These are phyloP conservation scores for Blastomyces percursus DNA, from an alignment of 2,329 filamentous ascomycete species.

Conservation along the genomic window DNA sequence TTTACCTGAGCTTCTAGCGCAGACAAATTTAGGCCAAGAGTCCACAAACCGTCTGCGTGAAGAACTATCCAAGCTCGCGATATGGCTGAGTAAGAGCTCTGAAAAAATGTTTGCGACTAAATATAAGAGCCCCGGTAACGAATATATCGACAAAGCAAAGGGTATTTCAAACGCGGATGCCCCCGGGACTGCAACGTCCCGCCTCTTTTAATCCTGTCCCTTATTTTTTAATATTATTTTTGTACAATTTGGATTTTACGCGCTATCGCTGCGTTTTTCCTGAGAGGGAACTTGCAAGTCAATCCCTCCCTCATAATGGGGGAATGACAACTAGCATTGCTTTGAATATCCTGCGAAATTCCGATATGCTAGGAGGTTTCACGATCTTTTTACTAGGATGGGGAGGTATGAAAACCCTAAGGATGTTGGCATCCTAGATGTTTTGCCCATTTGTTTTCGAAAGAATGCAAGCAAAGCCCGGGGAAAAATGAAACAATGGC, in stretches of 20 bases:
- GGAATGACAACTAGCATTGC: neutral
- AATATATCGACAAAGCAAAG: slow-evolving; percentile 29
- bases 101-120: slow-evolving; percentile 57
- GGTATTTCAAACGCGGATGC: slow-evolving; percentile 21
- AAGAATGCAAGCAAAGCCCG: neutral
- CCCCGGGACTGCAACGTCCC: slow-evolving; percentile 26
- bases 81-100: slow-evolving; percentile 71
- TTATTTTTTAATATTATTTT: neutral
- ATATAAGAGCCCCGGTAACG: slow-evolving; percentile 33
- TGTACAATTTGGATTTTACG: neutral
- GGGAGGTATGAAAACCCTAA: neutral
- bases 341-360: neutral
- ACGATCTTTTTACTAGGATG: neutral
- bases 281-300: neutral
- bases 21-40: slow-evolving; percentile 96
- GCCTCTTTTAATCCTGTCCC: slow-evolving; percentile 16
- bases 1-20: slow-evolving; percentile 84
- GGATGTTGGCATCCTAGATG: neutral
- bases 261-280: neutral
- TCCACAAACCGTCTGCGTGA: slow-evolving; percentile 80
- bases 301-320: neutral
- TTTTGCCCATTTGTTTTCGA: neutral
- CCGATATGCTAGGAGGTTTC: neutral
- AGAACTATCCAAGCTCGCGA: slow-evolving; percentile 74
- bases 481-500: neutral